Evolutionary conservation across 352 stramenopile genomes (phyloP).

Genomic region (Pythium dissimile): DNA sequence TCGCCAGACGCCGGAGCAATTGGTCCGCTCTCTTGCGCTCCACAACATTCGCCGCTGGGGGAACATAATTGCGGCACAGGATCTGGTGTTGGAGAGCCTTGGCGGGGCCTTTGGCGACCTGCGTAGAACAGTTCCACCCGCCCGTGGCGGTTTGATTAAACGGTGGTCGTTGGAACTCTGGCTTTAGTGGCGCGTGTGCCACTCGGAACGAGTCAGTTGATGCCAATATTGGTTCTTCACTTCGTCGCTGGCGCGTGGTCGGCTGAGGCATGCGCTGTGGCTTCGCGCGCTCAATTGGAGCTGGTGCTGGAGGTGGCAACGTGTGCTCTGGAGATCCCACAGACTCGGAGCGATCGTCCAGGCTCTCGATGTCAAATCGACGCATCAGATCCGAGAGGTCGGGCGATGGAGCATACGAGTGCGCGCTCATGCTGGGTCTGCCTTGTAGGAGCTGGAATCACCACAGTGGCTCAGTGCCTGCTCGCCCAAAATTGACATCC

Average conservation of each 20-base stretch:
- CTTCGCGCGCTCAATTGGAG: neutral
- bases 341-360: neutral
- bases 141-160: neutral
- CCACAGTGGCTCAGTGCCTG: neutral
- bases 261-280: neutral
- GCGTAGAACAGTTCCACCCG: conserved; percentile 57
- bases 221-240: no score
- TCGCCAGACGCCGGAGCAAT: conserved; percentile 42
- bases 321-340: neutral
- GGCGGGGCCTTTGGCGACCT: conserved; percentile 23
- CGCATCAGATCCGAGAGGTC: conserved; percentile 46
- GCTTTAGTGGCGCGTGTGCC: no score
- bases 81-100: conserved; percentile 61
- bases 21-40: conserved; percentile 28
- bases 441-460: neutral
- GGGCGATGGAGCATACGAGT: conserved; percentile 32
- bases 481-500: conserved; percentile 1
- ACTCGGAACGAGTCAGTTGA: no score
- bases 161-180: conserved; percentile 1
- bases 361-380: conserved; percentile 31
- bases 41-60: conserved; percentile 31
- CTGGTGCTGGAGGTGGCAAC: neutral
- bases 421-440: no score
- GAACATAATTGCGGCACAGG: conserved; percentile 48
- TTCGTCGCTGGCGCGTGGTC: neutral